Conservation (phyloP, 78 protist genomes). For the Isochrysis galbana region DNA sequence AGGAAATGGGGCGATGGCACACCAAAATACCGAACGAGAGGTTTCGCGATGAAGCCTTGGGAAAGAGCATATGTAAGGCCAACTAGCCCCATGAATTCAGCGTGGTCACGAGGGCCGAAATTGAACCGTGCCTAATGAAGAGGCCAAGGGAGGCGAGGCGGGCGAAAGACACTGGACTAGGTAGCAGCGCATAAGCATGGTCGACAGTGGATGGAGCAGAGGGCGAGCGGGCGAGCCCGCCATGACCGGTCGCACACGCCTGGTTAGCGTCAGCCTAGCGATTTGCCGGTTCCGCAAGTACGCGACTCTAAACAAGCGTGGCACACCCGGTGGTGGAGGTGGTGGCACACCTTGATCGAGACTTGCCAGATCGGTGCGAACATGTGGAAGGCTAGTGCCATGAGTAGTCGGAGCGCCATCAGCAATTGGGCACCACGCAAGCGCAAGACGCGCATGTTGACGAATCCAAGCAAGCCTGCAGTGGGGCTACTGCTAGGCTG, state of each 20-base stretch:
- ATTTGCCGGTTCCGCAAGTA: too few species aligned
- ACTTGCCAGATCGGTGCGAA: background rate
- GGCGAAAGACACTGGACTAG: too few species aligned
- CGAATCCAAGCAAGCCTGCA: background rate
- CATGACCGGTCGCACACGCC: too few species aligned
- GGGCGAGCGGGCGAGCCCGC: too few species aligned
- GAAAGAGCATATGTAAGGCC: background rate
- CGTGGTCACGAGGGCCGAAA: background rate
- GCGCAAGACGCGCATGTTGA: background rate
- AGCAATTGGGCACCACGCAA: background rate
- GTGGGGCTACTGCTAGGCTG: too few species aligned
- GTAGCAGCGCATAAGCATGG: too few species aligned
- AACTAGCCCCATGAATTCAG: background rate
- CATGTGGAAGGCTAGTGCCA: constrained; percentile 8
- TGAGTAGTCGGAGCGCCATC: background rate
- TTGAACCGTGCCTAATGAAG: background rate
- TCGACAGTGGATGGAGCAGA: too few species aligned
- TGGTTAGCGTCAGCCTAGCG: too few species aligned
- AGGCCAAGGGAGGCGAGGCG: background rate
- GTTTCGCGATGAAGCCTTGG: background rate
- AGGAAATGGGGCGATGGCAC: too few species aligned
- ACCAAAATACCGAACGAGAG: background rate
- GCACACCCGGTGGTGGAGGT: too few species aligned
- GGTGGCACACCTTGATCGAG: background rate
- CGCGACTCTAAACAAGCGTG: too few species aligned